These are phyloP conservation scores for Ustilago tritici DNA, from an alignment of 1,284 basidiomycete species.

Conservation along the genomic window DNA sequence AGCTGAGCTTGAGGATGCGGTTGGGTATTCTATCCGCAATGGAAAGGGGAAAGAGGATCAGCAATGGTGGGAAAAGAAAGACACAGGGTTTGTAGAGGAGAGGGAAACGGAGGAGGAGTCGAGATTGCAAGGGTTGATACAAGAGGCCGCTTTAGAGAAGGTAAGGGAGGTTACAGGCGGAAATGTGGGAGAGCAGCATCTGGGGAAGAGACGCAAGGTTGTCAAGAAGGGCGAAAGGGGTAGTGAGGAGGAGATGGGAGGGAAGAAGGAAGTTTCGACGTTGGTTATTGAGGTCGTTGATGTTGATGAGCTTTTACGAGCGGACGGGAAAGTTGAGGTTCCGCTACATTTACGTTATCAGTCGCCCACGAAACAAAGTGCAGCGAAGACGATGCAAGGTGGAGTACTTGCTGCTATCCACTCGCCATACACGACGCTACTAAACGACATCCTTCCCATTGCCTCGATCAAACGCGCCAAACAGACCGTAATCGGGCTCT, in stretches of 20 bases:
- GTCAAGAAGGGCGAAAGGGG: neutral
- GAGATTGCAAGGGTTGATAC: slow-evolving; percentile 12
- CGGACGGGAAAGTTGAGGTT: slow-evolving; percentile 11
- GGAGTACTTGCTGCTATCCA: neutral
- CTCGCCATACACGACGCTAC: neutral
- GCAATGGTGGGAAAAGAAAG: neutral
- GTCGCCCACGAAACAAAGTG: neutral
- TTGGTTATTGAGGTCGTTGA: slow-evolving; percentile 1
- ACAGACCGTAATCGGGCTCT: neutral
- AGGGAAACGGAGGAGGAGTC: neutral
- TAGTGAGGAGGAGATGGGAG: neutral
- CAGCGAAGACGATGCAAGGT: neutral
- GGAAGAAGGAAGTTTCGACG: slow-evolving; percentile 7
- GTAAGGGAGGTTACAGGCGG: slow-evolving; percentile 2
- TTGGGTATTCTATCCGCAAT: neutral
- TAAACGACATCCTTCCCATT: slow-evolving; percentile 4
- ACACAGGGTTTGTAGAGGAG: neutral
- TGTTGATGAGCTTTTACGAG: slow-evolving; percentile 6
- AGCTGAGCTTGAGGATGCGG: slow-evolving; percentile 3
- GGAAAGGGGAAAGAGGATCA: neutral
- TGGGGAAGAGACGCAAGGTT: neutral
- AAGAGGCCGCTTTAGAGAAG: neutral
- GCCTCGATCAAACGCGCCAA: neutral
- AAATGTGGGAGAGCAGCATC: neutral
- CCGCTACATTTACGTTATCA: slow-evolving; percentile 32